Percentiles rank a stretch among this genome's conserved stretches.
Conservation (phyloP, 2,329 filamentous ascomycete genomes). For the Fusarium subglutinans region DNA sequence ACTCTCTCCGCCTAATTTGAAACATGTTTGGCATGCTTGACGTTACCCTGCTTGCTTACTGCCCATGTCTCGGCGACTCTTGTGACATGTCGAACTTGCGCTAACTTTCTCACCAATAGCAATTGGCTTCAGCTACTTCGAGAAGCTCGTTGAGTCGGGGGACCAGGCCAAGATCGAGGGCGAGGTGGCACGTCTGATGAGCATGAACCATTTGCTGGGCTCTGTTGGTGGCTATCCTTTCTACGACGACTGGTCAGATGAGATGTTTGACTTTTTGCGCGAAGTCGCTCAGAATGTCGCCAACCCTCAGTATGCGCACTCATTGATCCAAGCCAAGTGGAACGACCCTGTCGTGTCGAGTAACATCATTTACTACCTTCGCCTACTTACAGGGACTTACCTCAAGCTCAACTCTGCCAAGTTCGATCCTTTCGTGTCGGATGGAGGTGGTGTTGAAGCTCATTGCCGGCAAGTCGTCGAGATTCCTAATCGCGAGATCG, state of each 20-base stretch:
- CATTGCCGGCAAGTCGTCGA: slow-evolving; percentile 79
- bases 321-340: slow-evolving; percentile 71
- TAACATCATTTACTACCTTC: slow-evolving; percentile 83
- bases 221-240: slow-evolving; percentile 76
- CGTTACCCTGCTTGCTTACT: slow-evolving; percentile 24
- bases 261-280: slow-evolving; percentile 73
- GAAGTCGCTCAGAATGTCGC: slow-evolving; percentile 69
- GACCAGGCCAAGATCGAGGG: slow-evolving; percentile 71
- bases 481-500: slow-evolving; percentile 82
- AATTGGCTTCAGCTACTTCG: slow-evolving; percentile 92
- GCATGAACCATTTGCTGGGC: slow-evolving; percentile 75
- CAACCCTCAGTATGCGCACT: slow-evolving; percentile 65
- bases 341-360: slow-evolving; percentile 75
- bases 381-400: slow-evolving; percentile 85
- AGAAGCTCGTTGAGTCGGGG: slow-evolving; percentile 76
- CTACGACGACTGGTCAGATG: slow-evolving; percentile 84
- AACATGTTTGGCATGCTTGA: slow-evolving; percentile 9
- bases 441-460: slow-evolving; percentile 67
- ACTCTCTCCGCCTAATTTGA: background rate
- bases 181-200: slow-evolving; percentile 77
- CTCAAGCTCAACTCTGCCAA: slow-evolving; percentile 77
- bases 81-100: slow-evolving; percentile 18
- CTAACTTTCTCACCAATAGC: slow-evolving; percentile 61
- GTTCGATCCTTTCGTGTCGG: slow-evolving; percentile 77
- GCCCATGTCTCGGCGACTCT: slow-evolving; percentile 27